A percentile compares a stretch with the other conserved stretches of the same genome.
Evolutionary conservation across 352 stramenopile genomes (phyloP).

Genomic region (Globisporangium spinosum): DNA sequence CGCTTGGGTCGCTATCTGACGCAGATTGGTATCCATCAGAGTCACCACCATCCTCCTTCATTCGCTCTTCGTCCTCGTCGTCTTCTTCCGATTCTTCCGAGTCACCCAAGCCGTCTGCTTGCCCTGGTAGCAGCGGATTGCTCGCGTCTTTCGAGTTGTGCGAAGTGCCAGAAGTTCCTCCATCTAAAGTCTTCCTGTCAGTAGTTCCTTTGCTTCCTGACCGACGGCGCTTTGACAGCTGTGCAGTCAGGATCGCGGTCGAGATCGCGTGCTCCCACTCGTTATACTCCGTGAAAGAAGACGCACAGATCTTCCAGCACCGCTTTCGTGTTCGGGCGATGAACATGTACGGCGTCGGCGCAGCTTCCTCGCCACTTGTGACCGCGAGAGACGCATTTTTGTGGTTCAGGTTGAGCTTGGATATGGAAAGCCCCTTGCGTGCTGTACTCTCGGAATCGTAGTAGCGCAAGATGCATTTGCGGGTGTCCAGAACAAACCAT

Average conservation of each 20-base stretch:
- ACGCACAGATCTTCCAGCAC: slow-evolving; percentile 69
- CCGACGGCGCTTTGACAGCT: slow-evolving; percentile 40
- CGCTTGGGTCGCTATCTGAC: background rate
- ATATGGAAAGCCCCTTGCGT: slow-evolving; percentile 47
- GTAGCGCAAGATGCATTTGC: slow-evolving; percentile 62
- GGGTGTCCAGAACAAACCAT: slow-evolving; percentile 69
- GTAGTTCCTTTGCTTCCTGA: slow-evolving; percentile 27
- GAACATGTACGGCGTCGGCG: slow-evolving; percentile 69
- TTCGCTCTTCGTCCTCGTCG: slow-evolving; percentile 27
- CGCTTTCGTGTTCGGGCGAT: slow-evolving; percentile 57
- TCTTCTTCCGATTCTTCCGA: slow-evolving; percentile 41
- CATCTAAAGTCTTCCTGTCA: background rate
- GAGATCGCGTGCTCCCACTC: slow-evolving; percentile 78
- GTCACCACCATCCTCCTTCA: slow-evolving; percentile 33
- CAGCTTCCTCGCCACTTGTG: slow-evolving; percentile 53
- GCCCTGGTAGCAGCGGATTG: slow-evolving; percentile 4
- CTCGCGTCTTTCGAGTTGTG: slow-evolving; percentile 9
- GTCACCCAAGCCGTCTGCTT: slow-evolving; percentile 2
- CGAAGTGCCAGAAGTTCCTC: background rate
- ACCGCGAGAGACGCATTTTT: slow-evolving; percentile 64
- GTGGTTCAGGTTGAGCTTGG: slow-evolving; percentile 60
- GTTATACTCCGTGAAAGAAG: slow-evolving; percentile 49
- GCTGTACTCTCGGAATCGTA: slow-evolving; percentile 69
- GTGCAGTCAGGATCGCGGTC: slow-evolving; percentile 53
- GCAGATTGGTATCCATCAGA: slow-evolving; percentile 14